These are phyloP conservation scores for Ustilago curta DNA, from an alignment of 1,284 basidiomycete species.

Conservation along the genomic window DNA sequence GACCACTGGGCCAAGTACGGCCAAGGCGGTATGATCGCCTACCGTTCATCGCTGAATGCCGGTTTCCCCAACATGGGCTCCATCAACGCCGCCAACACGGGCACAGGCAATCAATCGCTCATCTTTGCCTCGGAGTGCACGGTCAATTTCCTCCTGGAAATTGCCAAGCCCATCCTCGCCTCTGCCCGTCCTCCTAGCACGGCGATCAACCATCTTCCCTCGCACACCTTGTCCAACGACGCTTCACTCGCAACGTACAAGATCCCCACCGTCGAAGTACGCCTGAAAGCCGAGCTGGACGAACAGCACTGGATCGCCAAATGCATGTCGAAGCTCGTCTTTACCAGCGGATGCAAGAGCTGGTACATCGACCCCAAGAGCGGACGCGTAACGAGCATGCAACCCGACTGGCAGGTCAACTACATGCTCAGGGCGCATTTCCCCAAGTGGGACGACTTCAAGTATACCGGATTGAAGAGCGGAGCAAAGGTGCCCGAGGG, in stretches of 20 bases:
- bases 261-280: conserved; percentile 60
- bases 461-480: conserved; percentile 47
- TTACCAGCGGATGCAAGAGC: conserved; percentile 52
- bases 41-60: conserved; percentile 57
- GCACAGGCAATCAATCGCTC: conserved; percentile 63
- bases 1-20: conserved; percentile 63
- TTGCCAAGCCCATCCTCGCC: conserved; percentile 56
- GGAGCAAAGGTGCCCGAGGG: conserved; percentile 23
- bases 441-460: conserved; percentile 60
- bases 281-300: conserved; percentile 59
- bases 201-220: conserved; percentile 56
- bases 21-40: conserved; percentile 56
- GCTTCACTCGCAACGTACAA: conserved; percentile 5
- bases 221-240: conserved; percentile 21
- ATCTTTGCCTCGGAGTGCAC: conserved; percentile 64
- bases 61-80: conserved; percentile 66
- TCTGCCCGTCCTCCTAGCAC: conserved; percentile 29
- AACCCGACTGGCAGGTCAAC: conserved; percentile 65
- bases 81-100: conserved; percentile 63
- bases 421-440: conserved; percentile 50
- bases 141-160: conserved; percentile 52
- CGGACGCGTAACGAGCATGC: conserved; percentile 59
- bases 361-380: conserved; percentile 64
- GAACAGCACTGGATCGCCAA: conserved; percentile 65
- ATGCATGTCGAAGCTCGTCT: conserved; percentile 58